Percentiles rank a stretch among this genome's conserved stretches.
Conservation (phyloP, 345 rosid genomes). For the Moricandia arvensis region DNA sequence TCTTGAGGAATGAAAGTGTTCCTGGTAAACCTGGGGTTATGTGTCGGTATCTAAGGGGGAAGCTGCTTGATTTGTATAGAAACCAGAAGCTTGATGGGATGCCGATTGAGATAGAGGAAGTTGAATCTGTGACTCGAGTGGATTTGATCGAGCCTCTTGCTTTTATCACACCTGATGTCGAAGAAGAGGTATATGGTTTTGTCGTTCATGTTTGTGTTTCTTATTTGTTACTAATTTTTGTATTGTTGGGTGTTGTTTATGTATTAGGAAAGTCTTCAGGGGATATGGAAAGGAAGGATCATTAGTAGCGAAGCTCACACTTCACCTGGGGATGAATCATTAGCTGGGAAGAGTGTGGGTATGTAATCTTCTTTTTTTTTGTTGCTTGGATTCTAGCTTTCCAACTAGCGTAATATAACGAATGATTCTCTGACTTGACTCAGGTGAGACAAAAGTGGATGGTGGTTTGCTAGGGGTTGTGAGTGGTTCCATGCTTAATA, state of each 20-base stretch:
- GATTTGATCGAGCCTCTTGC: constrained; percentile 58
- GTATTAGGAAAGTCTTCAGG: constrained; percentile 53
- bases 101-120: constrained; percentile 59
- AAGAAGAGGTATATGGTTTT: constrained; percentile 65
- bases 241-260: not conserved
- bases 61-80: constrained; percentile 49
- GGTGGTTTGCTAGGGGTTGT: constrained; percentile 8
- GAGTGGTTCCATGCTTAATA: constrained; percentile 8
- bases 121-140: constrained; percentile 45
- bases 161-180: constrained; percentile 67
- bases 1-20: constrained; percentile 16
- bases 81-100: constrained; percentile 25
- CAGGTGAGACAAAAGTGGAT: constrained; percentile 43
- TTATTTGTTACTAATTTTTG: not conserved
- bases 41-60: constrained; percentile 68
- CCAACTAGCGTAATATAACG: not conserved
- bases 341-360: constrained; percentile 47
- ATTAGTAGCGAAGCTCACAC: constrained; percentile 55
- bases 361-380: constrained; percentile 13
- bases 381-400: constrained; percentile 7
- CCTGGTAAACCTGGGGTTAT: constrained; percentile 33
- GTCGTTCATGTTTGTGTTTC: not conserved
- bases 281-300: constrained; percentile 70
- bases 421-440: constrained; percentile 17
- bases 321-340: constrained; percentile 43